A percentile compares a stretch with the other conserved stretches of the same genome.
These are phyloP conservation scores for Syzygium malaccense DNA, from an alignment of 441 rosid species.

Conservation along the genomic window DNA sequence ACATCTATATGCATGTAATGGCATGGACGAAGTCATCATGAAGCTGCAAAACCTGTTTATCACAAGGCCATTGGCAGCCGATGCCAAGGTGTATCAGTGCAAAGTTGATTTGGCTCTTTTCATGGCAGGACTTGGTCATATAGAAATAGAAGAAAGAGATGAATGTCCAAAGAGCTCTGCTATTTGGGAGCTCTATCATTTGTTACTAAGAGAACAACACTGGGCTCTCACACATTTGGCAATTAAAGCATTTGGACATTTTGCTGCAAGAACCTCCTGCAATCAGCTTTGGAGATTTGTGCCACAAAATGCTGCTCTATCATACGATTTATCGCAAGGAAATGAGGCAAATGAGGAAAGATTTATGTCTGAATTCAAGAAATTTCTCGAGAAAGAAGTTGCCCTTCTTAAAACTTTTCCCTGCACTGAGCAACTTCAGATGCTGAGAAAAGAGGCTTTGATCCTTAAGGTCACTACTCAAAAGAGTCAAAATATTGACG, in stretches of 20 bases:
- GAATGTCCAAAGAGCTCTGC: slow-evolving; percentile 57
- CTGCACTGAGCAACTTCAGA: slow-evolving; percentile 37
- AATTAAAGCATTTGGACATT: slow-evolving; percentile 66
- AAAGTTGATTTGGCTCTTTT: slow-evolving; percentile 64
- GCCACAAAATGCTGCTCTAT: slow-evolving; percentile 74
- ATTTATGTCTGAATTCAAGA: slow-evolving; percentile 73
- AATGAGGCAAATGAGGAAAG: slow-evolving; percentile 51
- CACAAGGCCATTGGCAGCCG: slow-evolving; percentile 29
- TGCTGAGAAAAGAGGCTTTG: slow-evolving; percentile 52
- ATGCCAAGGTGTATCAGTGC: slow-evolving; percentile 32
- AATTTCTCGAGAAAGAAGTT: slow-evolving; percentile 71
- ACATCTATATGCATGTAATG: slow-evolving; percentile 42
- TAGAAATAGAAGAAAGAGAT: slow-evolving; percentile 53
- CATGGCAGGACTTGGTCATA: slow-evolving; percentile 59
- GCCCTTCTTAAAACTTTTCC: slow-evolving; percentile 33
- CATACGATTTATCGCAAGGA: slow-evolving; percentile 52
- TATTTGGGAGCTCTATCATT: slow-evolving; percentile 68
- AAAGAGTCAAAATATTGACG: slow-evolving; percentile 15
- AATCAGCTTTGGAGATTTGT: slow-evolving; percentile 82
- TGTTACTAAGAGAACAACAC: slow-evolving; percentile 65
- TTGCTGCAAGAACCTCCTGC: slow-evolving; percentile 76
- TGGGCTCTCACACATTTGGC: slow-evolving; percentile 82
- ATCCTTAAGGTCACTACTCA: slow-evolving; percentile 33
- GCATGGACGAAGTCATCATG: slow-evolving; percentile 53
- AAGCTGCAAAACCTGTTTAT: slow-evolving; percentile 64